Percentiles rank a stretch among this genome's conserved stretches.
Evolutionary conservation across 106 monocot species (phyloP).

Genomic region (Dendrobium chrysotoxum): DNA sequence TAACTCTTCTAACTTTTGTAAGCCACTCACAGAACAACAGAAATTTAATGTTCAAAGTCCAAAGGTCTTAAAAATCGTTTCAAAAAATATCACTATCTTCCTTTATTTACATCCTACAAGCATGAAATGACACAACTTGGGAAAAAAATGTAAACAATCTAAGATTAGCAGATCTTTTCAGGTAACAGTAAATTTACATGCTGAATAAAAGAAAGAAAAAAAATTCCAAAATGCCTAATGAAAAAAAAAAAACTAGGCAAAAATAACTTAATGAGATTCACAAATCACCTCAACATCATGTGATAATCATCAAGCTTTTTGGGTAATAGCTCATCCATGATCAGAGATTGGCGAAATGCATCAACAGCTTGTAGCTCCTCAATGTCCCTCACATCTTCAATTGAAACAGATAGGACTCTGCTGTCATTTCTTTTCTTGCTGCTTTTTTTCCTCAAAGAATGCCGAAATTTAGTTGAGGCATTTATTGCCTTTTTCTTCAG

Average conservation of each 20-base stretch:
- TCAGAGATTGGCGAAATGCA: constrained; percentile 58
- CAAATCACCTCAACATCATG: constrained; percentile 63
- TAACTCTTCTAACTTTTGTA: background rate
- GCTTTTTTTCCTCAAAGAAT: constrained; percentile 57
- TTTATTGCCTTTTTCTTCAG: constrained; percentile 54
- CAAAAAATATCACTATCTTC: background rate
- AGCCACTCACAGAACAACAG: background rate
- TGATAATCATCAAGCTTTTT: constrained; percentile 75
- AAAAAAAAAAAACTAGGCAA: background rate
- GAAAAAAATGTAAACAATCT: too few species aligned
- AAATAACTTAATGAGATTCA: constrained; percentile 22
- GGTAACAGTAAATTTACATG: too few species aligned
- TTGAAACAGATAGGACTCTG: constrained; percentile 49
- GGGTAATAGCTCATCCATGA: constrained; percentile 65
- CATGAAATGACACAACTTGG: background rate
- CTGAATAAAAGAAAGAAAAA: background rate
- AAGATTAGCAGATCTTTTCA: too few species aligned
- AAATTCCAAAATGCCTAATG: background rate
- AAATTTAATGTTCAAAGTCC: background rate
- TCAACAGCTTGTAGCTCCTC: constrained; percentile 66
- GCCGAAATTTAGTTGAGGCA: constrained; percentile 58
- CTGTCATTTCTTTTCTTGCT: constrained; percentile 43
- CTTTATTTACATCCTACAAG: background rate
- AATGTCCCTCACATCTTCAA: constrained; percentile 69
- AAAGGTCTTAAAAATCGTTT: background rate